Conservation (phyloP, 2,329 filamentous ascomycete genomes). For the Hypoxylon sp. region DNA sequence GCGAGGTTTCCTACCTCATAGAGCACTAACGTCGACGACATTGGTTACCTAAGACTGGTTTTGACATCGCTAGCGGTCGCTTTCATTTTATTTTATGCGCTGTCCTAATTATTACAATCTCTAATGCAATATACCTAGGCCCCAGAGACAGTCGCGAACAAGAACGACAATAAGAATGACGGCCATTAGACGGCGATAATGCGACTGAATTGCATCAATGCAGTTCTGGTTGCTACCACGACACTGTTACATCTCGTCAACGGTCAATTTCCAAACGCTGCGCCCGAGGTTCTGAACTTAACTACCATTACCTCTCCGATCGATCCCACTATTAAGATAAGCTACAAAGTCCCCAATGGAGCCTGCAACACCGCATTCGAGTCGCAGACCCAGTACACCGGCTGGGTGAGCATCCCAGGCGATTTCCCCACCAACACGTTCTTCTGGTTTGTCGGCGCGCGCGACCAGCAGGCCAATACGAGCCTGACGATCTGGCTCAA, state of each 20-base stretch:
- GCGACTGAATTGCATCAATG: constrained; percentile 34
- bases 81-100: not conserved
- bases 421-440: constrained; percentile 65
- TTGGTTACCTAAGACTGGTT: not conserved
- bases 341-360: constrained; percentile 72
- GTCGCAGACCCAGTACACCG: constrained; percentile 76
- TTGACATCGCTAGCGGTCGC: not conserved
- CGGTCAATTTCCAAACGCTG: constrained; percentile 53
- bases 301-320: constrained; percentile 73
- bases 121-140: not conserved
- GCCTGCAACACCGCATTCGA: constrained; percentile 75
- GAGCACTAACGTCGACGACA: constrained; percentile 1
- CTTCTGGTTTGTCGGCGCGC: constrained; percentile 65
- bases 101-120: not conserved
- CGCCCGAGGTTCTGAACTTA: constrained; percentile 54
- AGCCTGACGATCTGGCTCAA: constrained; percentile 72
- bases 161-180: constrained; percentile 42
- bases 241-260: constrained; percentile 10
- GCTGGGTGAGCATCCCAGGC: constrained; percentile 75
- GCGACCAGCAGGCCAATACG: constrained; percentile 55
- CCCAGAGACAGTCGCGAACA: constrained; percentile 14
- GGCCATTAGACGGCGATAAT: constrained; percentile 32
- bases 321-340: constrained; percentile 73
- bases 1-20: not conserved
- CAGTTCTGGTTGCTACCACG: constrained; percentile 33